phyloP scores from a whole-genome alignment of 176 grass and related monocot species.

The Triticum turgidum region DNA sequence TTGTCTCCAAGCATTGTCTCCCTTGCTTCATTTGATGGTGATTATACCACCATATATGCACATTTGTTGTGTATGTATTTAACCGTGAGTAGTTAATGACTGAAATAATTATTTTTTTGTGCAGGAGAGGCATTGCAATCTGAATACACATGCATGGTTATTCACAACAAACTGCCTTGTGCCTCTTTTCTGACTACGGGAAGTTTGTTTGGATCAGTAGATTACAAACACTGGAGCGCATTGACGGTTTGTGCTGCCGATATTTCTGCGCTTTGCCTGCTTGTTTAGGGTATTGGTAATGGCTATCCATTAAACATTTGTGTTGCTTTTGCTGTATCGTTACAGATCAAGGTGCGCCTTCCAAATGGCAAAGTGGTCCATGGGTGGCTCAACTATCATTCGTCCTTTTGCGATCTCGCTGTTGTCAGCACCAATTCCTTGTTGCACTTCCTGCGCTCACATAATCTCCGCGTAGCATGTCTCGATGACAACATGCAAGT shows the following conservation, averaged over 20 bases:
- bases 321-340: not conserved
- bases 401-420: too few species aligned
- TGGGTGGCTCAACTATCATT: not conserved
- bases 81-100: not conserved
- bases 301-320: not conserved
- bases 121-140: not conserved
- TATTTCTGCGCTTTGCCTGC: not conserved
- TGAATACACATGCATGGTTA: constrained; percentile 5
- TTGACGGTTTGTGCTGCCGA: not conserved
- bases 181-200: not conserved
- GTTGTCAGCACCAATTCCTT: not conserved
- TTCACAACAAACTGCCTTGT: not conserved
- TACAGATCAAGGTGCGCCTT: not conserved
- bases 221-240: too few species aligned
- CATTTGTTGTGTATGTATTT: not conserved
- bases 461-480: not conserved
- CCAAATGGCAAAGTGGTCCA: not conserved
- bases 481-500: not conserved
- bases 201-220: not conserved
- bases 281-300: not conserved
- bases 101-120: not conserved
- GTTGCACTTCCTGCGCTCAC: not conserved
- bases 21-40: constrained; percentile 6
- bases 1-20: not conserved
- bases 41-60: not conserved